A percentile compares a stretch with the other conserved stretches of the same genome.
Conservation (phyloP, 2,329 filamentous ascomycete genomes). For the Colletotrichum sublineola region DNA sequence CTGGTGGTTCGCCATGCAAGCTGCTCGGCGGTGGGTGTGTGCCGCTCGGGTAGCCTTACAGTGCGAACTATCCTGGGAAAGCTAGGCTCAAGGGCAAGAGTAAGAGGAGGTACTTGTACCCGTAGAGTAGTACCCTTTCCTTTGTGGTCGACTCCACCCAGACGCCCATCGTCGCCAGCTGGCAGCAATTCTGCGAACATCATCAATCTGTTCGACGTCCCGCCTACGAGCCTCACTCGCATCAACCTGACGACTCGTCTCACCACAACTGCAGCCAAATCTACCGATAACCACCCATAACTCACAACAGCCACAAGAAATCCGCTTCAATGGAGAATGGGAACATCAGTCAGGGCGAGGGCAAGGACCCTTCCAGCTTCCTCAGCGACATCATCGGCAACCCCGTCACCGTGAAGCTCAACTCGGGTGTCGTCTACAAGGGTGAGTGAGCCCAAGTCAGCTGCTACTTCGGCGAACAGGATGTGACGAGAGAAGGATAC, state of each 20-base stretch:
- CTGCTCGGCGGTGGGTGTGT: slow-evolving; percentile 24
- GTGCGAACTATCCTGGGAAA: slow-evolving; percentile 31
- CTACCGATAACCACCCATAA: not conserved
- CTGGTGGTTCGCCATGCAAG: slow-evolving; percentile 24
- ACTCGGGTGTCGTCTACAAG: slow-evolving; percentile 98
- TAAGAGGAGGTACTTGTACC: slow-evolving; percentile 15
- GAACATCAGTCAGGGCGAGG: slow-evolving; percentile 72
- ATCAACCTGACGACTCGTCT: not conserved
- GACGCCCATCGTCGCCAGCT: slow-evolving; percentile 24
- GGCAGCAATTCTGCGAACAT: slow-evolving; percentile 36
- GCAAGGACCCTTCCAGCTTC: slow-evolving; percentile 94
- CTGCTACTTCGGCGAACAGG: too few relatives aligned
- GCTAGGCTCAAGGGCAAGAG: not conserved
- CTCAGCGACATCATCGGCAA: slow-evolving; percentile 94
- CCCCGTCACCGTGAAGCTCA: slow-evolving; percentile 95
- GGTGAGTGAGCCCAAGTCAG: slow-evolving; percentile 64
- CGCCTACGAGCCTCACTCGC: slow-evolving; percentile 30
- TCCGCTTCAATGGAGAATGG: slow-evolving; percentile 78
- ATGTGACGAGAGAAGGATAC: not conserved
- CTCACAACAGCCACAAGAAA: not conserved
- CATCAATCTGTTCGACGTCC: slow-evolving; percentile 13
- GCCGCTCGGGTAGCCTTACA: slow-evolving; percentile 33
- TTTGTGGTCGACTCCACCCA: not conserved
- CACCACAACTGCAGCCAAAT: not conserved
- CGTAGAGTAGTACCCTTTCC: not conserved